Evolutionary conservation across 306 rosid species (phyloP).

Genomic region (Glycyrrhiza uralensis): DNA sequence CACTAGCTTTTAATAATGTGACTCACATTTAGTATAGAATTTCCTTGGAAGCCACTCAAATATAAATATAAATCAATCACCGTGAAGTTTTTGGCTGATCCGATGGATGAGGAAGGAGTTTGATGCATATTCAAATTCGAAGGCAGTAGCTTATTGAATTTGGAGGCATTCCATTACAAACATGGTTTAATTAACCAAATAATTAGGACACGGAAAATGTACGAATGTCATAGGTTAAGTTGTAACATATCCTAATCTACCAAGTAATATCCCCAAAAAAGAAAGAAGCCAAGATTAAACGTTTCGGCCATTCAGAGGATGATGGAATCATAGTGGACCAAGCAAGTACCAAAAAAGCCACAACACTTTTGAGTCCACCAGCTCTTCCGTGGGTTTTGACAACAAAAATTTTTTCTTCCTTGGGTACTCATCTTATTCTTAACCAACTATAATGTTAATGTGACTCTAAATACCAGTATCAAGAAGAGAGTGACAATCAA

Average conservation of each 20-base stretch:
- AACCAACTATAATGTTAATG: background rate
- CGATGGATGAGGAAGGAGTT: too few relatives aligned
- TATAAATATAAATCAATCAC: too few relatives aligned
- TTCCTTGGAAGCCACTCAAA: background rate
- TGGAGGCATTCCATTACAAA: background rate
- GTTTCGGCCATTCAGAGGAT: background rate
- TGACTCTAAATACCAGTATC: background rate
- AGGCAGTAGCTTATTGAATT: background rate
- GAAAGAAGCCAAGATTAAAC: background rate
- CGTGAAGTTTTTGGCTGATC: background rate
- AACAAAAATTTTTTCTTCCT: too few relatives aligned
- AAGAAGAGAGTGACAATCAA: background rate
- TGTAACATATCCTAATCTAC: background rate
- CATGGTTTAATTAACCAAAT: background rate
- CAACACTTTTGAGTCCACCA: background rate
- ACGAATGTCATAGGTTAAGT: background rate
- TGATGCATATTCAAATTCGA: background rate
- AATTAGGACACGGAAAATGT: too few relatives aligned
- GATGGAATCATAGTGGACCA: background rate
- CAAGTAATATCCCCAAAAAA: background rate
- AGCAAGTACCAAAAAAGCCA: too few relatives aligned
- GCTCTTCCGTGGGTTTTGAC: background rate
- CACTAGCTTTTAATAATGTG: background rate
- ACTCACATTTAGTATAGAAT: background rate
- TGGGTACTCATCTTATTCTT: background rate